Evolutionary conservation across 2,329 filamentous ascomycete species (phyloP), one percentile per base, ranked within the genome.

Genomic region (Aspergillus pseudoviridinutans): DNA sequence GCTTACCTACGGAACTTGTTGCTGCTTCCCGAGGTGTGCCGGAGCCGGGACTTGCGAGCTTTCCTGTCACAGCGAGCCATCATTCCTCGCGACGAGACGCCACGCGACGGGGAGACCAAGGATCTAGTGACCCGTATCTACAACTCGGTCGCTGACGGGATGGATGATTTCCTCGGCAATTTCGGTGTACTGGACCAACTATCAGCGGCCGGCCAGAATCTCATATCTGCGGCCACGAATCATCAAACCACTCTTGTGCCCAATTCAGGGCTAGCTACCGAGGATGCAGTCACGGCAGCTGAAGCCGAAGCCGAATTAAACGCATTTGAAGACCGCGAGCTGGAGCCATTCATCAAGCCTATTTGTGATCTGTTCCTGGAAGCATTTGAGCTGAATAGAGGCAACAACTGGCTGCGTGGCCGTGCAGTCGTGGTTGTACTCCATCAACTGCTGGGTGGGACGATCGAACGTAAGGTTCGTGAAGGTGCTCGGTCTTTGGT

Each of bases 341-440:
- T 92, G 2, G 92, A 96, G 70, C 94, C 94, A 1, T 97, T 99
- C 68, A 94, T 99, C 67, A 99, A 97, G 72, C 95, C 94, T 3
- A 97, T 99, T 60, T 97, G 92, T 74, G 94, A 99, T 73, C 87
- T 99, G 59, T 99, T 99, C 76, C 84, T 99, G 17, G 94, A 99
- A 71, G 85, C 92, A 0, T 99, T 99, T 69, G 92, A 96, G 69
- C 83, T 99, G 42, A 96, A 97, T 73, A 87, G 89, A 59, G 92
- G 93, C 44, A 97, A 95, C 75, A 97, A 96, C 74, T 99, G 94
- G 95, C 85, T 99, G 3, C 89, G 95, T 44, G 95, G 94, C 0
- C 87, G 94, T 24, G 94, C 94, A 0, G 94, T 97, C 1, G 93
- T 99, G 4, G 92, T 99, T 9, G 93, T 99, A 2, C 82, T 99